Base-by-base conservation (phyloP, 176 grass and related monocot genomes). In the Triticum dicoccoides region DNA sequence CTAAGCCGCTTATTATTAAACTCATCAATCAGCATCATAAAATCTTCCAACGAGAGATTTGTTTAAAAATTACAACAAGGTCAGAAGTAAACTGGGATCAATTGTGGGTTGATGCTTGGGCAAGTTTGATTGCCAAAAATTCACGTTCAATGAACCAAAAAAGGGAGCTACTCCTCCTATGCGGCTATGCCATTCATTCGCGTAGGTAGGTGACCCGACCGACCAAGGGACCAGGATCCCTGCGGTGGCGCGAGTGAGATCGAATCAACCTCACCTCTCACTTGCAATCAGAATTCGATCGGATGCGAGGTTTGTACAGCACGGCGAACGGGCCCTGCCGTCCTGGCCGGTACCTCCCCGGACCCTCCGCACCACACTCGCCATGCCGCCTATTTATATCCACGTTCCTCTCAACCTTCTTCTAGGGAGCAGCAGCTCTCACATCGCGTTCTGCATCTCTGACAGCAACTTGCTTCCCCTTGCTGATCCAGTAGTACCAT, bases 131-230 rank as follows among this genome's bases (percentile, higher is more conserved):
- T 11, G 80, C 84, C 68, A 52, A 80, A 37, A 3, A 51, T 76
- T 91, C 45, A 87, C 75, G 73, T 61, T 61, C 13, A 20, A n/a
- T 38, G 0, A 17, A 61, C 38, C 73, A 9, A 35, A 21, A 85
- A 15, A 15, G 49, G 49, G 49, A 17, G 49, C 14, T 54, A 54
- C 51, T 54, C 51, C 51, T 41, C 64, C 65, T 13, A 23, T 25
- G 25, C 25, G 25, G 25, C 25, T 25, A 25, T 29, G 85, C 4
- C 59, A 30, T 34, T n/a, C 44, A 38, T 54, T 85, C 12, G 56
- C 76, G 30, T 89, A 62, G 89, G 76, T 91, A 63, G 85, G 89
- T 88, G 76, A 69, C 81, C 85, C 84, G 85, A 69, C 85, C 85
- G 89, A 80, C 89, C 85, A 79, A 61, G 84, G 80, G 85, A 87